A percentile compares a stretch with the other conserved stretches of the same genome.
These are phyloP conservation scores for Protomyces inundatus DNA, from an alignment of 1,139 yeast genomes.

Conservation along the genomic window DNA sequence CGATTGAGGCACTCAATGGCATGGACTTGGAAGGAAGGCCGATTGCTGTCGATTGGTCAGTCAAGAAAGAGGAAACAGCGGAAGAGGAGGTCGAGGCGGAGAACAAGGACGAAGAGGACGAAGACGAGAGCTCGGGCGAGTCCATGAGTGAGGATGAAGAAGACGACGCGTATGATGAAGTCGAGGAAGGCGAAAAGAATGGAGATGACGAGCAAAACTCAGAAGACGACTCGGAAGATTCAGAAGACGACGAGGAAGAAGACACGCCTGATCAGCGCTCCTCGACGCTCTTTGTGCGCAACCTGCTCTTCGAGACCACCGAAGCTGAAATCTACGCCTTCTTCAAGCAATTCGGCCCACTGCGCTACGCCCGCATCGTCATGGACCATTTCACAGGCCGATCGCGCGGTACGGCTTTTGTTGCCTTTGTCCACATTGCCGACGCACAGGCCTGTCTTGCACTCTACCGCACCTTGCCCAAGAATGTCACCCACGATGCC, in stretches of 20 bases:
- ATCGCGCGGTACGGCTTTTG: constrained; percentile 93
- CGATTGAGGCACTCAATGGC: constrained; percentile 67
- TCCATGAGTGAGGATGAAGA: constrained; percentile 35
- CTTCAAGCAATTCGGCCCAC: constrained; percentile 76
- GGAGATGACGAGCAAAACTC: constrained; percentile 33
- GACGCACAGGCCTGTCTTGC: constrained; percentile 64
- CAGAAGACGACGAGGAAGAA: constrained; percentile 36
- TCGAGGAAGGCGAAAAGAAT: constrained; percentile 11
- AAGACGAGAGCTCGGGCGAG: constrained; percentile 35
- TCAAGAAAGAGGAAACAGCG: constrained; percentile 60
- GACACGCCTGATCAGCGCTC: constrained; percentile 38
- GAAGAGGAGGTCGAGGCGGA: constrained; percentile 48
- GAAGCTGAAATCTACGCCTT: constrained; percentile 70
- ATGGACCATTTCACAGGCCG: constrained; percentile 77
- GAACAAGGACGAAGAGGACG: constrained; percentile 37
- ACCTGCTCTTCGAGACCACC: constrained; percentile 92
- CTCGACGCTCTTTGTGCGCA: constrained; percentile 70
- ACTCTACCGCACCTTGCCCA: constrained; percentile 61
- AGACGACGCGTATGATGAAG: constrained; percentile 32
- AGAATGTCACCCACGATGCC: constrained; percentile 38
- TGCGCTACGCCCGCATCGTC: constrained; percentile 89
- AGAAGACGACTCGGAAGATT: constrained; percentile 37
- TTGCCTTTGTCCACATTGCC: constrained; percentile 64
- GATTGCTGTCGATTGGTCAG: constrained; percentile 91
- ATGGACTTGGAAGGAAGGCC: constrained; percentile 82